Evolutionary conservation across 2,329 filamentous ascomycete species (phyloP), one percentile per base, ranked within the genome.

Genomic region (Colletotrichum tofieldiae): DNA sequence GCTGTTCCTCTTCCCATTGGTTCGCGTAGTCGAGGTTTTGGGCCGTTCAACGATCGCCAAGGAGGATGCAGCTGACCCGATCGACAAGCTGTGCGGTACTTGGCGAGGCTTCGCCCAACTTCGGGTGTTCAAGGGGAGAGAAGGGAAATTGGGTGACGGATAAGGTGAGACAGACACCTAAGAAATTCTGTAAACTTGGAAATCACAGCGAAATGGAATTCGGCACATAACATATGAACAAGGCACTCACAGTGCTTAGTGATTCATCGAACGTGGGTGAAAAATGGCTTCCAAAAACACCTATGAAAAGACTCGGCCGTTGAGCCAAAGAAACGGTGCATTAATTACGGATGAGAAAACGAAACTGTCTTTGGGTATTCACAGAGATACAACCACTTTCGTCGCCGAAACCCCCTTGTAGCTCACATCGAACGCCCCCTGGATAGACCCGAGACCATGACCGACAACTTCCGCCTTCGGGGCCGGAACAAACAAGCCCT

Each of bases 381-480:
- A 66, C 3, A 66, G 45, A 60, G 52, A 45, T 2, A 71, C 35
- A 7, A 79, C 78, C 26, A 79, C 41, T 66, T 80, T 80, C 4
- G 65, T 73, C 5, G 73, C 78, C 35, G 75, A 77, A 3, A 79
- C 78, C 11, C 78, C 77, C 23, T 74, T 73, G 62, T 73, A 74
- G 18, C 67, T 74, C 20, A 65, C 62, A 18, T 77, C 72, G 39
- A 78, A 63, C 0, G 75, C 78, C 35, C 71, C 60, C 18, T 80
- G 73, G 7, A 80, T 63, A 32, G 54, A 64, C 26, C 75, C 77
- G 35, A 80, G 61, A 0, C 78, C 78, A 14, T 75, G 75, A 1
- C 78, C 78, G 45, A 77, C 72, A 6, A 78, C 71, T 4, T 61
- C 69, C 6, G 77, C 71, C 35, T 74, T 69, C 5, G 77, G 77